A percentile compares a stretch with the other conserved stretches of the same genome.
Evolutionary conservation across 1,284 basidiomycete genomes (phyloP).

Genomic region (Sphaerobolus stellatus): DNA sequence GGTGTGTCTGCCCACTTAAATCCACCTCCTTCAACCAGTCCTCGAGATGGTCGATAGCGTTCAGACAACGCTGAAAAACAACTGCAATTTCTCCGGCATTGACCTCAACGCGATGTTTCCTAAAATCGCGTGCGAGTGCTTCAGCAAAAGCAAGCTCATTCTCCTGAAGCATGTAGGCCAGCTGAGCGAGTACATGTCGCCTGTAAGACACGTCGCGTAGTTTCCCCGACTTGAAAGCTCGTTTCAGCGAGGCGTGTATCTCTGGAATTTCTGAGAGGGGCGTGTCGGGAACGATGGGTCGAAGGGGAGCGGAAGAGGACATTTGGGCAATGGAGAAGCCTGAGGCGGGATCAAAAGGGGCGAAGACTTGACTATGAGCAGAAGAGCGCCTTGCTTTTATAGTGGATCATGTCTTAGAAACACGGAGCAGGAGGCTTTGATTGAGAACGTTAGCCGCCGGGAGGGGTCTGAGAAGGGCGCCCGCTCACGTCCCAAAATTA

Average conservation of each 20-base stretch:
- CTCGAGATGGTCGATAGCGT: conserved; percentile 11
- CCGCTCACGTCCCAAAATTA: too few relatives aligned
- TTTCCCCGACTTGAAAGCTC: conserved; percentile 50
- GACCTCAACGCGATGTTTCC: conserved; percentile 29
- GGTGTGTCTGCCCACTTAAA: background rate
- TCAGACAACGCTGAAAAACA: conserved; percentile 7
- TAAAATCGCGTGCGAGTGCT: conserved; percentile 27
- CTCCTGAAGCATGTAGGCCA: conserved; percentile 30
- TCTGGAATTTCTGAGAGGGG: conserved; percentile 21
- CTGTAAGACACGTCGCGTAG: conserved; percentile 45
- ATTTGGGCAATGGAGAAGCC: too few relatives aligned
- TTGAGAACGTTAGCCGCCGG: too few relatives aligned
- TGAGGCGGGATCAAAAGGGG: too few relatives aligned
- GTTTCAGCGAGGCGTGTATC: conserved; percentile 46
- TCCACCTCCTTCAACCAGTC: conserved; percentile 14
- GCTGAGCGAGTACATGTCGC: conserved; percentile 29
- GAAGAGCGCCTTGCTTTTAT: too few relatives aligned
- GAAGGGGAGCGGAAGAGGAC: too few relatives aligned
- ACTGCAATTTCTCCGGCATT: conserved; percentile 23
- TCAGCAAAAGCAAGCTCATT: conserved; percentile 28
- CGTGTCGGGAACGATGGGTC: conserved; percentile 6
- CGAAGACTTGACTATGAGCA: too few relatives aligned
- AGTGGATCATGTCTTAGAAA: too few relatives aligned
- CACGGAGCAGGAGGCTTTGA: too few relatives aligned
- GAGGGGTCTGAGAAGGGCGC: too few relatives aligned